phyloP scores from a whole-genome alignment of 129 eudicot species.

The Pulicaria dysenterica region DNA sequence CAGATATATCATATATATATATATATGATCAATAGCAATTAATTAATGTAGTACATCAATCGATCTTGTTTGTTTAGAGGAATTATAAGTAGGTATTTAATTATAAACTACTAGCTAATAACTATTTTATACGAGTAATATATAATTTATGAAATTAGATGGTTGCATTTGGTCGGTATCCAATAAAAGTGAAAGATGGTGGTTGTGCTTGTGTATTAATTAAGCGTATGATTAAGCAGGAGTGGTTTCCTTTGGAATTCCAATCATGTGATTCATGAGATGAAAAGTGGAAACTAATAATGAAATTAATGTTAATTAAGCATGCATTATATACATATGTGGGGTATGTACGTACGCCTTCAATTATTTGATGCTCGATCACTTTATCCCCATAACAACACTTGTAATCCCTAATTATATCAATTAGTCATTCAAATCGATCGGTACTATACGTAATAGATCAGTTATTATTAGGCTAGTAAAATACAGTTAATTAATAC shows the following conservation, averaged over 20 bases:
- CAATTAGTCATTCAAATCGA: slow-evolving; percentile 22
- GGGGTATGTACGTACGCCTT: slow-evolving; percentile 20
- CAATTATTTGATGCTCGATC: slow-evolving; percentile 42
- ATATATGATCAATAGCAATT: too few relatives aligned
- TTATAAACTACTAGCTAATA: too few relatives aligned
- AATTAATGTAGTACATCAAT: background rate
- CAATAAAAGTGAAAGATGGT: too few relatives aligned
- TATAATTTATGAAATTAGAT: too few relatives aligned
- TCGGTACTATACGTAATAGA: background rate
- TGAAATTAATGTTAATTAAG: slow-evolving; percentile 31
- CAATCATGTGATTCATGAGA: slow-evolving; percentile 43
- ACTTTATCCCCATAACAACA: slow-evolving; percentile 34
- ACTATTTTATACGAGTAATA: too few relatives aligned
- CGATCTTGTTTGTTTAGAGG: background rate
- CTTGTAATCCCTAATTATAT: slow-evolving; percentile 31
- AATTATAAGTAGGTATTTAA: background rate
- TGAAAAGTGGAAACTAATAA: slow-evolving; percentile 42
- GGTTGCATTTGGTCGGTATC: too few relatives aligned
- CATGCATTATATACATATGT: slow-evolving; percentile 9
- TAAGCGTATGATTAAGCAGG: background rate
- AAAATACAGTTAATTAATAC: background rate
- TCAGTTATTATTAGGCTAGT: background rate
- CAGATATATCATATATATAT: too few relatives aligned
- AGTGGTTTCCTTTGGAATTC: slow-evolving; percentile 1
- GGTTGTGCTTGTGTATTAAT: slow-evolving; percentile 34